Evolutionary conservation across 208 protist species (phyloP), one percentile per base, ranked within the genome.

Genomic region (Blechomonas ayalai): DNA sequence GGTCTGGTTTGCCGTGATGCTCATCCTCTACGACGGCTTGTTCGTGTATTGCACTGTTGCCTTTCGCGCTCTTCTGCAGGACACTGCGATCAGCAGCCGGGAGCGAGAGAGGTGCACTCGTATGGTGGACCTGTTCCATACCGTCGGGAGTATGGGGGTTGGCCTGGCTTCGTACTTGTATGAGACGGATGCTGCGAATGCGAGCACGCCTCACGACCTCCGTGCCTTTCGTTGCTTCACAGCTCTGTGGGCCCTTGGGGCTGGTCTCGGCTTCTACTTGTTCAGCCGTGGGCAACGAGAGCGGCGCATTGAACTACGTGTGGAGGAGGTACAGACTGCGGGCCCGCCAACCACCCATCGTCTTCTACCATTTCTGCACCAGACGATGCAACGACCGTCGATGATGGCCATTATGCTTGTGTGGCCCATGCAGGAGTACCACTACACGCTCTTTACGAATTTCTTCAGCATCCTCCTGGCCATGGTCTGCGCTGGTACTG

Each of bases 381-480:
- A 65, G 19, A 64, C 67, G 0, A 35, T 60, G 35, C 22, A 26
- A 34, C 67, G 59, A 0, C 16, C 22, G 8, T 58, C 60, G 24
- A 56, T 59, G 59, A 56, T 47, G 22, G 52, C 46, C 10, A 40
- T 37, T 5, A 24, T 52, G 18, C 20, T 68, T 12, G 20, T 68
- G 4, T 56, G 35, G 20, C 38, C 47, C 1, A 9, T 58, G 6
- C 58, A 67, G 35, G 33, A 43, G 2, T 73, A 52, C 27, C 40
- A 10, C 31, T 23, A 15, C 27, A 9, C 45, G 12, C 39, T 68
- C 38, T n/a, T 44, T 22, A 57, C 39, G 10, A 52, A 16, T 15
- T 67, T 67, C 24, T 64, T 68, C 27, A 49, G 25, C 26, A 9
- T 62, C 18, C 46, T 60, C 12, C 24, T 67, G 18, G 27, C 13